A percentile compares a stretch with the other conserved stretches of the same genome.
Evolutionary conservation across 148 eudicot species (phyloP).

Genomic region (Arbutus unedo): DNA sequence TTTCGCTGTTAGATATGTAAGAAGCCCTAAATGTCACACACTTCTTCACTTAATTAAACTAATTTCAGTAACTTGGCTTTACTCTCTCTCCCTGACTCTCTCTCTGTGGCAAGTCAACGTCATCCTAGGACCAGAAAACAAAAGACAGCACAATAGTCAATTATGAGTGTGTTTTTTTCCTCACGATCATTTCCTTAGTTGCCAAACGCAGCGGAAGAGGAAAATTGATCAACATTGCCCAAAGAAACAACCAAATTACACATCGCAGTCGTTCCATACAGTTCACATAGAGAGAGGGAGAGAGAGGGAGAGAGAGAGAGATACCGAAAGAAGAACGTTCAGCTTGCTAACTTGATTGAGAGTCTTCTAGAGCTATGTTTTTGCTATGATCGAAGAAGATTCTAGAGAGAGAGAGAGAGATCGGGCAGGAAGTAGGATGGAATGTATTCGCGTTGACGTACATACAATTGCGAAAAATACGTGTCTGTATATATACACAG

Average conservation of each 20-base stretch:
- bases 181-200: background rate
- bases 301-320: no score
- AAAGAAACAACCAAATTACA: background rate
- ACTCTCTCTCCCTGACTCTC: background rate
- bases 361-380: background rate
- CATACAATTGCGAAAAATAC: background rate
- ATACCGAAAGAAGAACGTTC: background rate
- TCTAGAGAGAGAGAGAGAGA: slow-evolving; percentile 12
- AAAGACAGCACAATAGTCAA: background rate
- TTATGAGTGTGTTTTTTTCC: no score
- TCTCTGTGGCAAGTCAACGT: background rate
- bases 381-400: slow-evolving; percentile 19
- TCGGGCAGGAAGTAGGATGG: background rate
- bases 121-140: background rate
- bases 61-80: background rate
- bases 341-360: background rate
- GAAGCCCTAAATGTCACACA: background rate
- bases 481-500: background rate
- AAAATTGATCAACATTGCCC: background rate
- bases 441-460: background rate
- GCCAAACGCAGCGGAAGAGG: background rate
- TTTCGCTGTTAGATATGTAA: background rate
- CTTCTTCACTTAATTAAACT: background rate
- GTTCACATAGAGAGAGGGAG: background rate
- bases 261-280: background rate